phyloP scores from a whole-genome alignment of 805 yeast genomes.

The Metschnikowia kofuensis region DNA sequence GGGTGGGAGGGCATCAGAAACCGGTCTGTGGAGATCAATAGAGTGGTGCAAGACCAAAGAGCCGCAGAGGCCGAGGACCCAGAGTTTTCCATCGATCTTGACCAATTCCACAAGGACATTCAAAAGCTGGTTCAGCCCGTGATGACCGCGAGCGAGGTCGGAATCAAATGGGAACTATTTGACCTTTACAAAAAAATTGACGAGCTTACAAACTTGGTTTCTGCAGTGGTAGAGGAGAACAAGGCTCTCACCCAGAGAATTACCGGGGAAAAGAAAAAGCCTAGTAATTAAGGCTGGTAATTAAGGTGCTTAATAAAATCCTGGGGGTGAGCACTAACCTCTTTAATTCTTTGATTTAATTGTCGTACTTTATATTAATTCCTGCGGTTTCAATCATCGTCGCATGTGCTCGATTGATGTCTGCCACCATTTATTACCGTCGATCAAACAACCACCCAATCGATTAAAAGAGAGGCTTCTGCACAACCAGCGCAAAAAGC shows the following conservation, averaged over 20 bases:
- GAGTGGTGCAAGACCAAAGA: slow-evolving; percentile 47
- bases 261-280: background rate
- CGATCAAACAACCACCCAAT: too few species aligned
- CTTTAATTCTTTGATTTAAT: too few species aligned
- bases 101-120: slow-evolving; percentile 51
- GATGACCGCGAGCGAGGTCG: slow-evolving; percentile 48
- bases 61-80: slow-evolving; percentile 70
- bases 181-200: slow-evolving; percentile 54
- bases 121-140: slow-evolving; percentile 57
- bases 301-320: too few species aligned
- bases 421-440: too few species aligned
- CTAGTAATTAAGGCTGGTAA: background rate
- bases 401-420: too few species aligned
- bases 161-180: slow-evolving; percentile 64
- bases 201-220: slow-evolving; percentile 39
- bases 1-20: slow-evolving; percentile 40
- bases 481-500: too few species aligned
- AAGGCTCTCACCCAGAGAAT: slow-evolving; percentile 18
- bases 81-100: slow-evolving; percentile 51
- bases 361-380: too few species aligned
- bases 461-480: too few species aligned
- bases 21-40: slow-evolving; percentile 35
- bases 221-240: slow-evolving; percentile 36
- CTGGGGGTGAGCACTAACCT: too few species aligned
- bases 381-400: too few species aligned